Base-by-base conservation (phyloP, 192 early-diverging fungal genomes). In the Geosiphon pyriformis region DNA sequence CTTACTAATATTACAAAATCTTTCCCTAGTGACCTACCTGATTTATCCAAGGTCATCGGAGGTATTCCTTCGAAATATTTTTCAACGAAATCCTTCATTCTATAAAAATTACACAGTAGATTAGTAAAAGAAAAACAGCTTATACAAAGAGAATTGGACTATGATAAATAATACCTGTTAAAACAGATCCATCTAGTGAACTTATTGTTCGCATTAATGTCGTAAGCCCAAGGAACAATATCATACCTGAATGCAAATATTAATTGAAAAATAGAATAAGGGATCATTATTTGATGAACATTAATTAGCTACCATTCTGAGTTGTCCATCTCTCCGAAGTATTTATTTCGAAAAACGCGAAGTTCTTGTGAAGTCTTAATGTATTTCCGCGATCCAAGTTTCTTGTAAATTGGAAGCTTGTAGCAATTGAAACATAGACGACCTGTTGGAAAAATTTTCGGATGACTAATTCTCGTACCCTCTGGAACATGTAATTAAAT, bases 371-470 rank as follows among this genome's bases (percentile, higher is more conserved):
- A 1, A 12, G 53, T 55, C 53, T 55, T 55, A 12, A 55, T 20
- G 27, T 27, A 22, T 12, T 12, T 23, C 11, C 22, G 27, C 0
- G 53, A 55, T 12, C 11, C 27, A 20, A 55, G 20, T 2, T 12
- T 12, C 12, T 55, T 29, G 53, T 55, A 55, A 26, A 55, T 20
- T 29, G 53, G 11, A 22, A 23, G 53, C 23, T 55, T 55, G 53
- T 27, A 55, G 27, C 53, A 55, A 12, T 20, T 29, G 27, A 55
- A 55, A 29, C 53, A 55, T 23, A 55, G 12, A 20, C 53, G 53
- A 42, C 37, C 37, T 42, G 15, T 42, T 42, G 6, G 15, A 42
- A 42, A 6, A 42, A 42, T 42, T 10, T 10, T 42, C 6, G 6
- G 15, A 42, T 42, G 6, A 42, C 6, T 42, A 15, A 42, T 15